Base-by-base conservation (phyloP, 768 basidiomycete genomes). In the Albatrellus ellisii region DNA sequence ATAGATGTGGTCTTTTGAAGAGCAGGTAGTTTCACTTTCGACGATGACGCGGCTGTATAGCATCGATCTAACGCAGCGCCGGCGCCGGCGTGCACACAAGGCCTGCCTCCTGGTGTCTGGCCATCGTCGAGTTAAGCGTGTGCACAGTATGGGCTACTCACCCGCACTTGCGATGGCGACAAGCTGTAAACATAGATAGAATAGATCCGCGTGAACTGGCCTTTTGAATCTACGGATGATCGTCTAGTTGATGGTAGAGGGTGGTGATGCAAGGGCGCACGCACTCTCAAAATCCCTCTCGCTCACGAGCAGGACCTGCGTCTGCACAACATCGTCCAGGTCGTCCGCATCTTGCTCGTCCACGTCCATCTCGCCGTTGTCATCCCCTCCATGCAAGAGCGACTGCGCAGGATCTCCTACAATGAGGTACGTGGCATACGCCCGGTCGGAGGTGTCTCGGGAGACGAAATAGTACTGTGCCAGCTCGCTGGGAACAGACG, bases 101-200 rank as follows among this genome's bases (percentile, higher is more conserved):
- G 6, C 57, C 63, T 5, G 63, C 59, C 43, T 73, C 73, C 73
- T 73, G 45, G 8, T 5, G 18, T n/a, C 22, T n/a, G 2, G 6
- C 7, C n/a, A 11, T 40, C 26, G 22, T 21, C 9, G 25, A 25
- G 10, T 29, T 10, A 1, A 6, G 18, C 9, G 46, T 48, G 33
- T 20, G 25, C 26, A 17, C 28, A 11, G 31, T 11, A n/a, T 12
- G 2, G 27, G 10, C 6, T 15, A 28, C 34, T 41, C 54, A 77
- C 82, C 20, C 63, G 66, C 28, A 87, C 55, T 4, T 65, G 69
- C 1, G 75, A 70, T 1, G 83, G 77, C 0, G 84, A 75, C 24
- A 89, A 54, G 52, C 80, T 75, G 56, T 89, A 88, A 7, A 89
- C 59, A 49, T 82, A 74, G 11, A 77, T 62, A 1, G 71, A 71